A percentile compares a stretch with the other conserved stretches of the same genome.
Conservation (phyloP, 768 basidiomycete species). For the Cubamyces sp. region DNA sequence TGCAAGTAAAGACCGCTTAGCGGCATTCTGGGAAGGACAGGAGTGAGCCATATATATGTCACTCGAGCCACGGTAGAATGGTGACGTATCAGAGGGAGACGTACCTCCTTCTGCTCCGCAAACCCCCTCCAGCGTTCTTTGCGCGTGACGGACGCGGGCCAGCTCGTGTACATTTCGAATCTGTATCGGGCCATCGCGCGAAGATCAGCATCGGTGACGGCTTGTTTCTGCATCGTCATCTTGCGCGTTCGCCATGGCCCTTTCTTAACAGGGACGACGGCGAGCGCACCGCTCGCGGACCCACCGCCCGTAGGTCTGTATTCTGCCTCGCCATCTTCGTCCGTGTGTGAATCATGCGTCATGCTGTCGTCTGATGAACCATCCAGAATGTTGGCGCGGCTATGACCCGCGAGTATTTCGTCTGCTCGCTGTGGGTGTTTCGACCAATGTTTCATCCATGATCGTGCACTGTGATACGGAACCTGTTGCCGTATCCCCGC, state of each 20-base stretch:
- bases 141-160: neutral
- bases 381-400: too few relatives aligned
- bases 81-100: too few relatives aligned
- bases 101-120: neutral
- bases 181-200: slow-evolving; percentile 11
- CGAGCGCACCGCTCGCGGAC: too few relatives aligned
- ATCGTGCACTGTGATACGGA: neutral
- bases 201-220: slow-evolving; percentile 8
- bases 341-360: too few relatives aligned
- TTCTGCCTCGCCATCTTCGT: too few relatives aligned
- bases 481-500: neutral
- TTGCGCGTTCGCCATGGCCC: neutral
- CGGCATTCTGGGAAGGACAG: too few relatives aligned
- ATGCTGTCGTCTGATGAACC: too few relatives aligned
- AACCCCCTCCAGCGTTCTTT: neutral
- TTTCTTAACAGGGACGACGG: too few relatives aligned
- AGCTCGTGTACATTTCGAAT: neutral
- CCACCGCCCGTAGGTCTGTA: too few relatives aligned
- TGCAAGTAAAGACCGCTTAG: too few relatives aligned
- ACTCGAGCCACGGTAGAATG: too few relatives aligned
- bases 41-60: too few relatives aligned
- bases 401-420: neutral
- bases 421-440: slow-evolving; percentile 2
- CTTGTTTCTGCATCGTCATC: neutral
- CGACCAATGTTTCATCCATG: slow-evolving; percentile 16